Base-by-base conservation (phyloP, 2,329 filamentous ascomycete genomes). In the Aspergillus sp. region DNA sequence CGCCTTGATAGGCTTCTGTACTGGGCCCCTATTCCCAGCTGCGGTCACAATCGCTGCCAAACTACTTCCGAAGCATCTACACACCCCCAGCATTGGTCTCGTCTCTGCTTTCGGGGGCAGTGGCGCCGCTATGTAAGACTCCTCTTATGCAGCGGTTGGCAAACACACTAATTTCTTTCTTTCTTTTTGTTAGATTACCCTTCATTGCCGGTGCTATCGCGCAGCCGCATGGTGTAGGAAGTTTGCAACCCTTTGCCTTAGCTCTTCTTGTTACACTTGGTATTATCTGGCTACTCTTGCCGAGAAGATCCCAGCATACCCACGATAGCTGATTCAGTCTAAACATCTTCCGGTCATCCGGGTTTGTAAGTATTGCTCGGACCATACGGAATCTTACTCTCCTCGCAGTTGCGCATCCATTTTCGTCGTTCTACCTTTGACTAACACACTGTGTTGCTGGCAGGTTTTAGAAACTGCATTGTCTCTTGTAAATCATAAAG, bases 1-100 rank as follows among this genome's bases (percentile, higher is more conserved):
- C n/a, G 40, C 52, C 0, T 74, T 90, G 0, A 80, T 90, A 51
- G 90, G 89, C 1, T 89, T 91, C 78, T 89, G 91, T 67, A 79
- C 90, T 0, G 90, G 89, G 0, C 89, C 90, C 0, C 72, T 91
- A 27, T 91, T 91, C 68, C 88, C 89, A 0, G 86, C 85, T 2
- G 87, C 84, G 2, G 81, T 92, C 11, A 84, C 90, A 1, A 83
- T 84, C 1, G 84, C 84, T 2, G 89, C 87, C 0, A 90, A 89
- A 62, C 77, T 92, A 3, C 76, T 93, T 2, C 89, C 89, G 0
- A 79, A 78, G 31, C 82, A 89, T 60, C 77, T 90, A 27, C 90
- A 93, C 64, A 87, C 91, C 44, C 83, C 82, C 11, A 84, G 85
- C 0, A 89, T 93, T 59, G 89, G 89, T 0, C 90, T 93, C 63